Percentiles rank a stretch among this genome's conserved stretches.
phyloP scores from a whole-genome alignment of 495 filamentous ascomycete genomes.

The Xylaria grammica region DNA sequence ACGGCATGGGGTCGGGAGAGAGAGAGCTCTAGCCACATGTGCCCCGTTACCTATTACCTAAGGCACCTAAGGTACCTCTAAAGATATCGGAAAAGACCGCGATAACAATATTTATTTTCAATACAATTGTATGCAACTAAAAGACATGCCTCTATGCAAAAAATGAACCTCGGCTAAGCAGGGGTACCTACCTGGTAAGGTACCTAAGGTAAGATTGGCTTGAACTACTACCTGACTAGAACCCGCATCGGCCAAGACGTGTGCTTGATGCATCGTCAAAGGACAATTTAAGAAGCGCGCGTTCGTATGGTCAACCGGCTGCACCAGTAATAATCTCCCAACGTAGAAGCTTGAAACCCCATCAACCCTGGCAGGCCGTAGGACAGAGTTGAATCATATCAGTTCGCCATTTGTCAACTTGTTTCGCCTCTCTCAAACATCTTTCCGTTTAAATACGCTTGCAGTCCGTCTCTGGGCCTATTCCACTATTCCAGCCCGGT shows the following conservation, averaged over 20 bases:
- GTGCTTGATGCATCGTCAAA: conserved; percentile 16
- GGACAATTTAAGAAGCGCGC: conserved; percentile 14
- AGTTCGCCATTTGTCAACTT: not conserved
- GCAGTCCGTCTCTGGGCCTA: conserved; percentile 1
- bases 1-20: not conserved
- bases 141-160: conserved; percentile 5
- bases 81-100: too few relatives aligned
- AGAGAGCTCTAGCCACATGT: conserved; percentile 18
- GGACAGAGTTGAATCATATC: not conserved
- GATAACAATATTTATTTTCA: too few relatives aligned
- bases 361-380: not conserved
- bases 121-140: not conserved
- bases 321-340: not conserved
- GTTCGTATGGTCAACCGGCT: not conserved
- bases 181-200: too few relatives aligned
- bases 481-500: not conserved
- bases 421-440: not conserved
- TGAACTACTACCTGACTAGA: not conserved
- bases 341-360: too few relatives aligned
- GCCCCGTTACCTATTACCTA: not conserved
- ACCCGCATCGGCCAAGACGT: conserved; percentile 18
- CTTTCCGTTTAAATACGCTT: not conserved
- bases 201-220: too few relatives aligned
- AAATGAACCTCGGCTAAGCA: conserved; percentile 12
- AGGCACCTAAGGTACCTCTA: not conserved